Base-by-base conservation (phyloP, 2,329 filamentous ascomycete genomes). In the Colletotrichum sp. region DNA sequence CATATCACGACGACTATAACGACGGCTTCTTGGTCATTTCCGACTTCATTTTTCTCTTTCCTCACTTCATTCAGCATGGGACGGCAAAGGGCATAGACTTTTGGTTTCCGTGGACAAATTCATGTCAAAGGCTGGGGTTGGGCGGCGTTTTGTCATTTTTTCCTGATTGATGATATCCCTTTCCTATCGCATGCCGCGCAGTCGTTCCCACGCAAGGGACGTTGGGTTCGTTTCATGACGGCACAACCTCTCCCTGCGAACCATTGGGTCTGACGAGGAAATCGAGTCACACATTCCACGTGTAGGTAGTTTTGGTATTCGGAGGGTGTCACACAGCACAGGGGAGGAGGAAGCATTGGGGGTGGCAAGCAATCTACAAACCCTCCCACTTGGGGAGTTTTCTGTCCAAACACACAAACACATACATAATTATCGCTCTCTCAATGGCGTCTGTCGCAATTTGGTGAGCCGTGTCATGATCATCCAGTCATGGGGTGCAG, bases 1-100 rank as follows among this genome's bases (percentile, higher is more conserved):
- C 71, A 78, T 75, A 74, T 77, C 71, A 77, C 77, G 71, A 78
- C 75, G 52, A 77, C 60, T 69, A 67, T 77, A 77, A 75, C 73
- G 77, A 78, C 72, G 75, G 72, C 72, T 76, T 71, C 30, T 61
- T 68, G 26, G 43, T 52, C 43, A 52, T 52, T 52, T 52, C 0
- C 43, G 43, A 5, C n/a, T 52, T 13, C n/a, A 21, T 73, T 69
- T 48, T 38, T 55, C 60, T 38, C 32, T 55, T 71, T 60, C 63
- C 26, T 28, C 24, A 52, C 48, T 77, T 77, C 57, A 71, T 76
- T 69, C 55, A 69, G 74, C 71, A 74, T 74, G 74, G 70, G 73
- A 32, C 75, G 68, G 75, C 77, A 78, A 76, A 67, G 67, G 78
- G 78, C 76, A 79, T 79, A 79, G 78, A 79, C 73, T 71, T 74